Evolutionary conservation across 352 stramenopile genomes (phyloP), one percentile per base, ranked within the genome.

Genomic region (Aphanomyces euteiches): DNA sequence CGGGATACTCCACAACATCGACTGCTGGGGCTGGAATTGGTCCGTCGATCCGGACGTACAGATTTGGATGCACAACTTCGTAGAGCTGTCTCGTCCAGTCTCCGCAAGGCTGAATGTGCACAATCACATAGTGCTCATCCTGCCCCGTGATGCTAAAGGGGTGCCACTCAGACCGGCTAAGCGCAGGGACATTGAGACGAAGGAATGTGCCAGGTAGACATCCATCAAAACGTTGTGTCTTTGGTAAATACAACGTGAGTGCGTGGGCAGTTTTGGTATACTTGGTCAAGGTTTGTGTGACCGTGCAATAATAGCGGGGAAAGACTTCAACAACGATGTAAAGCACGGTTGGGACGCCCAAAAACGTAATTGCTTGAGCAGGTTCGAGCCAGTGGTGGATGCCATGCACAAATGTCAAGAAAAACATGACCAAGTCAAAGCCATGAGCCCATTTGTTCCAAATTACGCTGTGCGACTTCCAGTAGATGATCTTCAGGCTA

Each of bases 141-240:
- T 78, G 78, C 2, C 76, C 77, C 1, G 79, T 79, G 28, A 95
- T 67, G 13, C 75, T 93, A 75, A 93, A 95, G 36, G 87, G 84
- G 76, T 95, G 87, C 87, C 85, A 95, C 75, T 93, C 78, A 8
- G 79, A 43, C 3, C 70, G 34, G 17, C 79, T 85, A 58, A 95
- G 71, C 17, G 53, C 50, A 5, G 79, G 79, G 3, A 90, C 72
- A 39, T 87, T 75, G 28, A 95, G 40, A 54, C 90, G 90, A 7
- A 84, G 72, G 77, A 83, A 76, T 74, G 79, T 80, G 43, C 76
- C 76, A 4, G 76, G 74, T 47, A 78, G 48, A 48, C 79, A 72
- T 37, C 50, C 60, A 7, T 69, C 28, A 72, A 80, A 81, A 1
- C 56, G 47, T 21, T 66, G 15, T 4, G 79, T 74, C 65, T 82